Conservation (phyloP, 192 early-diverging fungal genomes). For the Cetraspora pellucida region DNA sequence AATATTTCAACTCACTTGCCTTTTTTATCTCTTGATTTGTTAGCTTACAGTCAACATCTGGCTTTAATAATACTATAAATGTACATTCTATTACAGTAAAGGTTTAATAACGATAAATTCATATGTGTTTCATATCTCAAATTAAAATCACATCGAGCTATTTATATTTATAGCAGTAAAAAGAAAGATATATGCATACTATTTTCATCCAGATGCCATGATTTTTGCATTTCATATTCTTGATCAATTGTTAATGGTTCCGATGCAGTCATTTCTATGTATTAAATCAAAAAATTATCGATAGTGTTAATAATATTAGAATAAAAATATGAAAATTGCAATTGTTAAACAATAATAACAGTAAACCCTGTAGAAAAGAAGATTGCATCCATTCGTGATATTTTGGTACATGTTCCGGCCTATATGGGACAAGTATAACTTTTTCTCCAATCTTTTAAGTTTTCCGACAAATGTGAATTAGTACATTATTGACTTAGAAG, state of each 20-base stretch:
- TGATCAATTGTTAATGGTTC: slow-evolving; percentile 91
- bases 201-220: slow-evolving; percentile 84
- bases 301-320: background rate
- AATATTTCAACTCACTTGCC: no score
- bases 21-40: no score
- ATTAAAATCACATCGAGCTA: no score
- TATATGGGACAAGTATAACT: slow-evolving; percentile 84
- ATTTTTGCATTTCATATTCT: slow-evolving; percentile 93
- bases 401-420: slow-evolving; percentile 75
- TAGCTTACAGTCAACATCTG: no score
- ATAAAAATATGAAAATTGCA: background rate
- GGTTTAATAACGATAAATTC: no score
- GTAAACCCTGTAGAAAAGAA: slow-evolving; percentile 74
- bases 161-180: background rate
- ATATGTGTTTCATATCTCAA: no score
- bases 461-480: no score
- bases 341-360: background rate
- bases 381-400: slow-evolving; percentile 98
- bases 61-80: no score
- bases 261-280: slow-evolving; percentile 92
- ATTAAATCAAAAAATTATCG: background rate
- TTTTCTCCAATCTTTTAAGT: slow-evolving; percentile 55
- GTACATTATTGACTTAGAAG: no score
- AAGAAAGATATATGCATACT: slow-evolving; percentile 48
- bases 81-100: no score